These are phyloP conservation scores for Chara braunii DNA, from an alignment of 139 green algal genomes.

Conservation along the genomic window DNA sequence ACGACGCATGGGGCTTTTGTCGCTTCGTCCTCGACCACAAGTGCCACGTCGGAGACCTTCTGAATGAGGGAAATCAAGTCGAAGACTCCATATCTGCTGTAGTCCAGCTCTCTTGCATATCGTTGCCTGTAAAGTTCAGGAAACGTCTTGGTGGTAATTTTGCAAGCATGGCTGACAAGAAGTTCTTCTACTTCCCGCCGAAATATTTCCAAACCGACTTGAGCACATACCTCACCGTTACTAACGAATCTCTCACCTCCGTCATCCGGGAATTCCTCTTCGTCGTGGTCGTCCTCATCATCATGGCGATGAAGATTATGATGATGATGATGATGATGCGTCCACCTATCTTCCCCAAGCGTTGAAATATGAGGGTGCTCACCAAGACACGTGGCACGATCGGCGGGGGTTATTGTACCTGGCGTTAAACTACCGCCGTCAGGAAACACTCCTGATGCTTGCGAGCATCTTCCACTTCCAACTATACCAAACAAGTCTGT, in stretches of 20 bases:
- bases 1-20: too few relatives aligned
- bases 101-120: background rate
- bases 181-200: constrained; percentile 2
- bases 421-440: background rate
- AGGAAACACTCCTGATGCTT: background rate
- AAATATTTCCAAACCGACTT: background rate
- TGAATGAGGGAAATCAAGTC: too few relatives aligned
- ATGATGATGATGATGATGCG: background rate
- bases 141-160: background rate
- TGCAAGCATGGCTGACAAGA: background rate
- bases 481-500: background rate
- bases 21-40: background rate
- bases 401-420: background rate
- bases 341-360: background rate
- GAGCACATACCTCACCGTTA: background rate
- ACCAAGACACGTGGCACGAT: too few relatives aligned
- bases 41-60: background rate
- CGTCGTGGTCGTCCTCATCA: background rate
- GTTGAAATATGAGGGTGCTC: too few relatives aligned
- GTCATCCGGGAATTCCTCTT: background rate
- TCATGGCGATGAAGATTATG: background rate
- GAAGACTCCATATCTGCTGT: too few relatives aligned
- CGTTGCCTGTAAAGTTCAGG: background rate
- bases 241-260: background rate
- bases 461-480: background rate